Conservation (phyloP, 176 grass and related monocot genomes). For the Themeda triandra region DNA sequence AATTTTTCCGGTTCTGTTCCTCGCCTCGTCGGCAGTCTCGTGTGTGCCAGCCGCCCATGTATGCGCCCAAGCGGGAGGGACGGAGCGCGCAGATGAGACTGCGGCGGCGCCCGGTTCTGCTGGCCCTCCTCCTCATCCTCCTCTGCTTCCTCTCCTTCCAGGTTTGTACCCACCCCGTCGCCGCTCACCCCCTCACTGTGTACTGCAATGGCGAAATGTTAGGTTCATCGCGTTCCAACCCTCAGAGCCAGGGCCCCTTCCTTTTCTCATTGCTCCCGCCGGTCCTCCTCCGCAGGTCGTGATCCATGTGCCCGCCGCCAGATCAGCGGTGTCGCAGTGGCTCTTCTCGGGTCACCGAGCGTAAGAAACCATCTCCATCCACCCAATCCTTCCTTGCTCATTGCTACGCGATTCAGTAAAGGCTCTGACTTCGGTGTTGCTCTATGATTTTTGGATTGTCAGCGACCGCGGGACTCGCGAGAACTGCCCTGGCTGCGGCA, state of each 20-base stretch:
- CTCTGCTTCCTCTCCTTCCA: constrained; percentile 47
- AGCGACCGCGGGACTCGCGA: neutral
- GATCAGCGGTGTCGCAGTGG: constrained; percentile 46
- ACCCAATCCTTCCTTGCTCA: neutral
- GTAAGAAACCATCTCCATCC: constrained; percentile 37
- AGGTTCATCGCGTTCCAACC: neutral
- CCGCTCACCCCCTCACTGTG: neutral
- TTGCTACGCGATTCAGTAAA: neutral
- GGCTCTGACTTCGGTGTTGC: neutral
- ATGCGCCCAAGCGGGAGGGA: too few species aligned
- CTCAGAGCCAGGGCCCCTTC: neutral
- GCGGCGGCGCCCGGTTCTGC: constrained; percentile 17
- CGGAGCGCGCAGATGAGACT: too few species aligned
- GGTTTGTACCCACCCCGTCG: neutral
- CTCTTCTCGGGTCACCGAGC: constrained; percentile 41
- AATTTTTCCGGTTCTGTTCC: too few species aligned
- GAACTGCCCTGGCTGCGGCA: constrained; percentile 38
- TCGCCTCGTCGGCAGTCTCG: too few species aligned
- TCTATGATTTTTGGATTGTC: neutral
- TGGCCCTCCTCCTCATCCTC: constrained; percentile 22
- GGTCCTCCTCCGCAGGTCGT: constrained; percentile 27
- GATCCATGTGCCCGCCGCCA: constrained; percentile 52
- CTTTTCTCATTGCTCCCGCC: neutral
- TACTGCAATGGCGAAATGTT: neutral
- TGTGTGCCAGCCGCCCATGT: too few species aligned